Percentiles rank a stretch among this genome's conserved stretches.
These are phyloP conservation scores for Flaveria brownii DNA, from an alignment of 129 eudicot genomes.

Conservation along the genomic window DNA sequence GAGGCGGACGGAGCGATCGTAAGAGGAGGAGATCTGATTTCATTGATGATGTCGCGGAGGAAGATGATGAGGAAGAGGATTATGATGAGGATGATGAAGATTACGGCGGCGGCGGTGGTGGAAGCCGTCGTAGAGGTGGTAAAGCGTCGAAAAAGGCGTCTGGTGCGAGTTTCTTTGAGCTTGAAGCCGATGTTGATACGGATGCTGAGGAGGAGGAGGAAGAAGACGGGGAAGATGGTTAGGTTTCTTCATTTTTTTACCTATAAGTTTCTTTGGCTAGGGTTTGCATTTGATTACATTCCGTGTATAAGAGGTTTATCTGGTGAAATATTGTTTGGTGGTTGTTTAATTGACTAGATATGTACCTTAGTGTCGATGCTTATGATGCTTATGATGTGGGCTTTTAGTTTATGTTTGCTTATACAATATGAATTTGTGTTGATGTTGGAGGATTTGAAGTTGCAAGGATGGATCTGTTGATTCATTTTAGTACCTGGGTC, in stretches of 20 bases:
- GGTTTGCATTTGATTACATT: no score
- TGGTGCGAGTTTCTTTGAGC: constrained; percentile 65
- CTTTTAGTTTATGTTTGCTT: not conserved
- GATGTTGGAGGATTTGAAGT: not conserved
- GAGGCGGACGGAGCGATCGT: constrained; percentile 36
- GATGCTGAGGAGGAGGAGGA: constrained; percentile 91
- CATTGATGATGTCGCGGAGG: constrained; percentile 72
- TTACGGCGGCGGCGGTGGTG: constrained; percentile 46
- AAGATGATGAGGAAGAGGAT: constrained; percentile 65
- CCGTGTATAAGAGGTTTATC: not conserved
- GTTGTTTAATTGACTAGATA: not conserved
- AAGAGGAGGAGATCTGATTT: constrained; percentile 52
- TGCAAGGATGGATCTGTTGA: constrained; percentile 10
- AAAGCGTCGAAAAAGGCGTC: constrained; percentile 43
- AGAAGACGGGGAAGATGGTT: constrained; percentile 89
- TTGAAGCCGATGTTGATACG: constrained; percentile 64
- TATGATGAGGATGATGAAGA: constrained; percentile 61
- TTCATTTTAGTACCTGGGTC: not conserved
- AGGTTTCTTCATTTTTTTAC: constrained; percentile 33
- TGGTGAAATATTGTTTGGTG: not conserved
- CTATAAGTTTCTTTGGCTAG: not conserved
- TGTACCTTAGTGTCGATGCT: constrained; percentile 3
- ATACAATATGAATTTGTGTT: not conserved
- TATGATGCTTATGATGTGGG: not conserved
- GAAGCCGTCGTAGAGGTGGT: constrained; percentile 33